Evolutionary conservation across 306 rosid species (phyloP).

Genomic region (Fragaria nilgerrensis): DNA sequence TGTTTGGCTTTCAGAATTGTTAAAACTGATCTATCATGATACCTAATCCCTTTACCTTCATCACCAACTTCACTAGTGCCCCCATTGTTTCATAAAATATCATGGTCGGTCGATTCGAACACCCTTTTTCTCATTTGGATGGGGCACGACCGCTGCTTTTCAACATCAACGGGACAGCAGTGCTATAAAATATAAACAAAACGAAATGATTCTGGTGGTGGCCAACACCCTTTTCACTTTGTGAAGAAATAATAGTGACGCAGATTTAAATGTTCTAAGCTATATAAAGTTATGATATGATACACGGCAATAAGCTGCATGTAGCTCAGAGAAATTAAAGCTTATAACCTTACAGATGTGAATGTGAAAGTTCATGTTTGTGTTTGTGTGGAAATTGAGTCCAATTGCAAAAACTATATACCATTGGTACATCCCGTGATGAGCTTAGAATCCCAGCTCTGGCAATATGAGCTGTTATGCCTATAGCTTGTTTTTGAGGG

Average conservation of each 20-base stretch:
- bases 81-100: not conserved
- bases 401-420: not conserved
- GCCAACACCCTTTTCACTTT: not conserved
- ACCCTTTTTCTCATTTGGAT: not conserved
- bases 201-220: not conserved
- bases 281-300: not conserved
- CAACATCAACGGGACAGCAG: not conserved
- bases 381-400: not conserved
- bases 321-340: not conserved
- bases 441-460: constrained; percentile 8
- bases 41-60: not conserved
- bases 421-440: not conserved
- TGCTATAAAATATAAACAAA: not conserved
- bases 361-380: not conserved
- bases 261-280: not conserved
- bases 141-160: not conserved
- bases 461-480: constrained; percentile 3
- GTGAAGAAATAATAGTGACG: not conserved
- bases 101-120: constrained; percentile 2
- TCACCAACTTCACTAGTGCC: constrained; percentile 2
- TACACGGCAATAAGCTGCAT: not conserved
- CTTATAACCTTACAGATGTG: not conserved
- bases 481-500: not conserved
- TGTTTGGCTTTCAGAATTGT: not conserved
- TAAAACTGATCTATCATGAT: not conserved